A percentile compares a stretch with the other conserved stretches of the same genome.
These are phyloP conservation scores for Knoxdaviesia proteae DNA, from an alignment of 2,329 filamentous ascomycete species.

Conservation along the genomic window DNA sequence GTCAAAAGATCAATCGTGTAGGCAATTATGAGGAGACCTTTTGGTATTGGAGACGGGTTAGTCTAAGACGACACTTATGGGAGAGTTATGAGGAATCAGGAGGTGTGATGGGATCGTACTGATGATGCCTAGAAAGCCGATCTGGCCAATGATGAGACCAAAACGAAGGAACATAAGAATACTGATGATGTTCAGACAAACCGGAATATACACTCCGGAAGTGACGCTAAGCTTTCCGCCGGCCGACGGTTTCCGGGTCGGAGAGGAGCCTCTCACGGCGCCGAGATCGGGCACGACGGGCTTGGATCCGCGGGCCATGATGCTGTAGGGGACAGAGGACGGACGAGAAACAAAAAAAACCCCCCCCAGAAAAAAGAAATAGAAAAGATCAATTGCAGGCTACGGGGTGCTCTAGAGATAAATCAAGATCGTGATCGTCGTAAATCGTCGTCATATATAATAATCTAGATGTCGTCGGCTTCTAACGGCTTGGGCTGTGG, in stretches of 20 bases:
- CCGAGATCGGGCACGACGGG: too few species aligned
- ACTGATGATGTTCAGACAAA: slow-evolving; percentile 72
- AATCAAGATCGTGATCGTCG: too few species aligned
- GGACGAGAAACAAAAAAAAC: not conserved
- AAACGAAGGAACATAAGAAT: slow-evolving; percentile 88
- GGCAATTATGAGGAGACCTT: slow-evolving; percentile 52
- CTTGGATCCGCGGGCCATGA: too few species aligned
- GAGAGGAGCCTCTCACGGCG: not conserved
- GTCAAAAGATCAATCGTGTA: slow-evolving; percentile 71
- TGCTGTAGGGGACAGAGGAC: not conserved
- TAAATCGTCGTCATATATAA: too few species aligned
- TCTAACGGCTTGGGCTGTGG: too few species aligned
- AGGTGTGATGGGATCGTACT: slow-evolving; percentile 26
- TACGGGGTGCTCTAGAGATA: too few species aligned
- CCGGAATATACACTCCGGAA: slow-evolving; percentile 68
- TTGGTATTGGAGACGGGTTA: slow-evolving; percentile 5
- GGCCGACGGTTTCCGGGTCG: not conserved
- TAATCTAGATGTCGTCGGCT: too few species aligned
- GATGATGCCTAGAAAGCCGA: slow-evolving; percentile 60
- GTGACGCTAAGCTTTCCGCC: slow-evolving; percentile 51
- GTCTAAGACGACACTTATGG: not conserved
- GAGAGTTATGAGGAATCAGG: not conserved
- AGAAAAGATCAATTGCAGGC: too few species aligned
- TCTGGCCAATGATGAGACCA: slow-evolving; percentile 63
- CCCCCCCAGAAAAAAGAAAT: not conserved